A percentile compares a stretch with the other conserved stretches of the same genome.
phyloP scores from a whole-genome alignment of 257 asterid species.

The Scutellaria barbata region DNA sequence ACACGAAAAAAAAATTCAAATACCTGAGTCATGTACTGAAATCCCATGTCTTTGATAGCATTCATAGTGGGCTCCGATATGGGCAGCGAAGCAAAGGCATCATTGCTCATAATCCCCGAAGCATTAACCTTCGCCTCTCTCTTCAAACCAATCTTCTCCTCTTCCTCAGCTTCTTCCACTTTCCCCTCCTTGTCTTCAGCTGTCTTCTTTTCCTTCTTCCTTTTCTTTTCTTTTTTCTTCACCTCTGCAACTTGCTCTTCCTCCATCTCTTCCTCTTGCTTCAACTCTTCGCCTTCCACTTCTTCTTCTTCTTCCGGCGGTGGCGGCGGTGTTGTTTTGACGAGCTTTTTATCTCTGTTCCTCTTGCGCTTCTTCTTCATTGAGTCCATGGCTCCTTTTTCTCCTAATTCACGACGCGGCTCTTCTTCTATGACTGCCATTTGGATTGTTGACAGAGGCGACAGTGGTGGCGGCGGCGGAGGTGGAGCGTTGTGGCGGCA shows the following conservation, averaged over 20 bases:
- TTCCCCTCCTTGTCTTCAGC: conserved; percentile 23
- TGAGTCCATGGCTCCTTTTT: conserved; percentile 34
- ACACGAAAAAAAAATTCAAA: not conserved
- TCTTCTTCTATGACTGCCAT: conserved; percentile 31
- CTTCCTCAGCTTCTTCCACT: conserved; percentile 19
- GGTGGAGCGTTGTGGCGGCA: not conserved
- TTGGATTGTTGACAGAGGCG: not conserved
- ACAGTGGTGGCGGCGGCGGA: not conserved
- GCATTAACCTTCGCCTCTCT: conserved; percentile 45
- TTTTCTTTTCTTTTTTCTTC: conserved; percentile 32
- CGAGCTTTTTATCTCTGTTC: conserved; percentile 40
- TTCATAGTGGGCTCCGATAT: conserved; percentile 71
- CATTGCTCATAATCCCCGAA: conserved; percentile 87
- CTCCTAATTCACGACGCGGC: conserved; percentile 5
- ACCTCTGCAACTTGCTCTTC: conserved; percentile 21
- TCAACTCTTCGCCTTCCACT: not conserved
- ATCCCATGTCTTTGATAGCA: conserved; percentile 76
- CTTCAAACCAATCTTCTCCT: conserved; percentile 43
- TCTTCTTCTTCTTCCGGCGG: conserved; percentile 6
- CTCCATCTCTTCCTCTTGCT: conserved; percentile 22
- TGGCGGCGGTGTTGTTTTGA: conserved; percentile 11
- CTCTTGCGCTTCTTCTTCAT: conserved; percentile 53
- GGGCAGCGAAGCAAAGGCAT: conserved; percentile 54
- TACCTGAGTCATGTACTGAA: conserved; percentile 93
- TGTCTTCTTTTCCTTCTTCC: conserved; percentile 37